These are phyloP conservation scores for Nicotiana knightiana DNA, from an alignment of 257 asterid genomes.

Conservation along the genomic window DNA sequence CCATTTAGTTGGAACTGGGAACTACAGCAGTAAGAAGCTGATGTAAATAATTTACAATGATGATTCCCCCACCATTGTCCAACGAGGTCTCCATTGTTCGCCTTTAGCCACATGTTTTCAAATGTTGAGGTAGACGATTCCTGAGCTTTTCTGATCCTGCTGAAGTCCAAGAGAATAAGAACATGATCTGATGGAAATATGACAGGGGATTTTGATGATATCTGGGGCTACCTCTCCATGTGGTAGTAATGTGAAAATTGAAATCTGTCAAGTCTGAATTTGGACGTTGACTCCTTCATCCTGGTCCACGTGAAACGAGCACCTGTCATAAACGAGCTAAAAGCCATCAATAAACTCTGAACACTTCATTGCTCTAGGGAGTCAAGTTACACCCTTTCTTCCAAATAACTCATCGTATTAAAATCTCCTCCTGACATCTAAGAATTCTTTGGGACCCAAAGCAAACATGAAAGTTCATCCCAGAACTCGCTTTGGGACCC, in stretches of 20 bases:
- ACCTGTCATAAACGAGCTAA: too few relatives aligned
- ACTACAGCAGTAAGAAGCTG: background rate
- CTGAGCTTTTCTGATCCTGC: background rate
- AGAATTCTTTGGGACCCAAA: background rate
- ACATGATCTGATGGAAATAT: background rate
- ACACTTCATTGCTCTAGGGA: too few relatives aligned
- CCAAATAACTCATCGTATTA: too few relatives aligned
- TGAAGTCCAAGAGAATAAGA: background rate
- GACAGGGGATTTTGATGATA: background rate
- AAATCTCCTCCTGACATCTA: too few relatives aligned
- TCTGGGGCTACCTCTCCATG: background rate
- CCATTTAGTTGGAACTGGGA: background rate
- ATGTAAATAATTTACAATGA: background rate
- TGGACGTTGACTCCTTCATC: too few relatives aligned
- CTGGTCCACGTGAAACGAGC: too few relatives aligned
- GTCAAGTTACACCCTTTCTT: too few relatives aligned
- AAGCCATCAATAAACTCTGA: too few relatives aligned
- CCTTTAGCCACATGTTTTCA: background rate
- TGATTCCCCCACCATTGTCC: too few relatives aligned
- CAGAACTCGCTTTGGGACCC: background rate
- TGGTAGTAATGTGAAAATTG: too few relatives aligned
- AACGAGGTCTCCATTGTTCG: background rate
- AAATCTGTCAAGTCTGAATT: too few relatives aligned
- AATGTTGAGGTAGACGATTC: background rate
- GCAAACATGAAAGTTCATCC: background rate